Conservation (phyloP, 2,329 filamentous ascomycete species). For the Malbranchea cinnamomea region DNA sequence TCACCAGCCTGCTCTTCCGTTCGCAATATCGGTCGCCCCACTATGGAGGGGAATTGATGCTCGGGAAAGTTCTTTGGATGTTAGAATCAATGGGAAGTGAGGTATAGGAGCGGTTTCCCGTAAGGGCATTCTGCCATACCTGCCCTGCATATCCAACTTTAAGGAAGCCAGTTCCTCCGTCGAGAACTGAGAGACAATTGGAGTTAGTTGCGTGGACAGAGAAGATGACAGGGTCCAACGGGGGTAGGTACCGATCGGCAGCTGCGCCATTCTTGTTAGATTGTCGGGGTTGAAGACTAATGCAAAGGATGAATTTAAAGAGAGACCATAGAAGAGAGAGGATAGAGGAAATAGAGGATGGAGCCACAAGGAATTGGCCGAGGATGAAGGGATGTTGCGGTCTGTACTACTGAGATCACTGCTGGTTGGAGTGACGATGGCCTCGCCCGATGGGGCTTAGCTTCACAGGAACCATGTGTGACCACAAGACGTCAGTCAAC, state of each 20-base stretch:
- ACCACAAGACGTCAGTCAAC: neutral
- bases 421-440: constrained; percentile 6
- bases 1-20: constrained; percentile 75
- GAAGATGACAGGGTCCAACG: constrained; percentile 9
- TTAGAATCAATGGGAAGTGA: constrained; percentile 4
- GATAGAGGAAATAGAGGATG: too few species aligned
- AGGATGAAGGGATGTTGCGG: too few species aligned
- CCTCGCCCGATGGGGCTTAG: constrained; percentile 9
- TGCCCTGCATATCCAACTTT: constrained; percentile 97
- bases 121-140: too few species aligned
- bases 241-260: constrained; percentile 32
- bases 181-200: constrained; percentile 56
- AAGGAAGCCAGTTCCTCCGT: constrained; percentile 98
- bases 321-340: constrained; percentile 1
- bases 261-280: constrained; percentile 31
- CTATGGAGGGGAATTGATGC: constrained; percentile 95
- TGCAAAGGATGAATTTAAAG: neutral
- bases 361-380: too few species aligned
- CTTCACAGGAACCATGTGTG: neutral
- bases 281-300: constrained; percentile 8
- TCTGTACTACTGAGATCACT: constrained; percentile 3
- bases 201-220: constrained; percentile 17
- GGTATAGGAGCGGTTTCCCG: too few species aligned
- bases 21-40: constrained; percentile 91
- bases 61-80: constrained; percentile 79